Base-by-base conservation (phyloP, 73 alveolate species). In the Symbiodinium natans region DNA sequence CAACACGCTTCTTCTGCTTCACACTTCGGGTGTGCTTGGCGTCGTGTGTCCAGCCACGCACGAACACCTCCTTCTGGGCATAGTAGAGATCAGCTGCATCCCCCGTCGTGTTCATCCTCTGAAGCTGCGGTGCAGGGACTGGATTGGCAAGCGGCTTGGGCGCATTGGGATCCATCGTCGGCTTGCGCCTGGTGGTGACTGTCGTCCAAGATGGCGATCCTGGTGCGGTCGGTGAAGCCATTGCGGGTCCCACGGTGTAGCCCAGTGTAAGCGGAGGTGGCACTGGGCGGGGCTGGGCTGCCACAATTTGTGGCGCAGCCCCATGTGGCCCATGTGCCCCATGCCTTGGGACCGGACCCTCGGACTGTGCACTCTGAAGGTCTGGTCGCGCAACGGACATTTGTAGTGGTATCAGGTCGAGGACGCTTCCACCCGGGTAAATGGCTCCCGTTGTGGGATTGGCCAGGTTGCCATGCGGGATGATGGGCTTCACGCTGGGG, bases 121-220 rank as follows among this genome's bases (percentile, higher is more conserved):
- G 95, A 40, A 89, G 95, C 36, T n/a, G 73, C 42, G 95, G 95
- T n/a, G 29, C 33, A n/a, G 80, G 36, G 36, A 63, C 80, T 46
- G 59, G 59, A 6, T 6, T 13, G 13, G 59, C 21, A 63, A 63
- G 36, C 33, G 80, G 80, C 80, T 63, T 63, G 80, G 80, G 38
- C 59, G 13, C 59, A 13, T 9, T 9, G 29, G 41, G 36, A 17
- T 25, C 40, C 77, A 42, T 27, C 75, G 40, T 43, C 10, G 85
- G 95, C 27, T 59, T 87, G n/a, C 93, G 83, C 33, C 74, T 40
- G 13, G 41, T 68, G 21, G 86, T 33, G 48, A 89, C 95, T 6
- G 95, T 89, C 4, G 95, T 89, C 95, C 95, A 89, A 31, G 95
- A 83, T 29, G 95, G 95, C 8, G 95, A 89, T 19, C 95, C 95